Evolutionary conservation across 2,329 filamentous ascomycete genomes (phyloP), one percentile per base, ranked within the genome.

Genomic region (Ustilaginoidea virens): DNA sequence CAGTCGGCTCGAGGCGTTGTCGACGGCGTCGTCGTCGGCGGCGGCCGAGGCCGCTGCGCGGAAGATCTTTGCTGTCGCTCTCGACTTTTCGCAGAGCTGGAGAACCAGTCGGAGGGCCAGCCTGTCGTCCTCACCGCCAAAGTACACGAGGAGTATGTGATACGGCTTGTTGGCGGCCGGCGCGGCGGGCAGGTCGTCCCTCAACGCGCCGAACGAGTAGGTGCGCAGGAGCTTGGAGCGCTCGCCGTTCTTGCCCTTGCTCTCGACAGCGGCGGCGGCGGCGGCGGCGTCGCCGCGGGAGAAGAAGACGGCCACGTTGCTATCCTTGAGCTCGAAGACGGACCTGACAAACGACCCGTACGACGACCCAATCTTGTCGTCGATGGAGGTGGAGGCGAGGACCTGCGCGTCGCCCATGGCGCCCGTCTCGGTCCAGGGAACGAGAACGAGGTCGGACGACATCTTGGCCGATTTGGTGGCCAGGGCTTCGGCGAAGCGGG

Each of bases 361-460:
- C 0, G 66, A 39, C 1, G 49, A 54, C 4, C 56, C 46, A 25
- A 56, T 38, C 43, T 63, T 50, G 46, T 52, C 42, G 23, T 44
- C 24, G 49, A 55, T 36, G 32, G 32, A 36, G 9, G 39, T 34
- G 9, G 40, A 38, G 2, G 37, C 45, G 33, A 45, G 43, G 32
- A 36, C 39, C 33, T 38, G 44, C 36, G 41, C 35, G 58, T 94
- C 85, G 7, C 66, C 68, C 40, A 87, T 66, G 35, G 69, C 72
- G 9, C 82, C 83, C 1, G 74, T 77, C 41, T 92, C 80, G 41
- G 79, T 87, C 87, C 90, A 96, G 0, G 87, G 87, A 5, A 96
- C 67, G 4, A 96, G 61, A 5, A 92, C 63, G 16, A 87, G 67
- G 42, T 87, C 80, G 0, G 78, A 74, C 2, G 58, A 60, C 10